Evolutionary conservation across 176 grass and related monocot genomes (phyloP), one percentile per base, ranked within the genome.

Genomic region (Ensete ventricosum): DNA sequence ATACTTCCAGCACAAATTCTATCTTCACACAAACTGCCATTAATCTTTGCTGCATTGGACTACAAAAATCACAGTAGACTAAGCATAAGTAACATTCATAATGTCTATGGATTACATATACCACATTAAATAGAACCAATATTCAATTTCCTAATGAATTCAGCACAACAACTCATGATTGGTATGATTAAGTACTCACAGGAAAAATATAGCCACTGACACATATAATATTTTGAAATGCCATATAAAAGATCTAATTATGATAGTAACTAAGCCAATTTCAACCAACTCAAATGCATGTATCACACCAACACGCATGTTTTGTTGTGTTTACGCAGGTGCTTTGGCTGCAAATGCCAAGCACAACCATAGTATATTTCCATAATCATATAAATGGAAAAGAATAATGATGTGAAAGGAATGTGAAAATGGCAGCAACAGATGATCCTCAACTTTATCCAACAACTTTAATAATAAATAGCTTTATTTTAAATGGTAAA

Each of bases 31-130:
- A 64, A 52, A 24, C 49, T 26, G 17, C 75, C 75, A 50, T 81
- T 98, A 81, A 79, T 69, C 83, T 98, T 93, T 76, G 82, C 81
- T 72, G 95, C 84, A 89, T 91, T 98, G 48, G 84, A 87, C 95
- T 98, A 88, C 68, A 91, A 62, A 78, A 14, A 77, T 22, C 68
- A 22, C 64, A 84, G 81, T 67, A 12, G 64, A 75, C 52, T 17
- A 59, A 74, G 57, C 1, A 43, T 92, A 80, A 92, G 81, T 82
- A 53, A n/a, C 54, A 73, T 69, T 82, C 51, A 80, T 59, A 77
- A 82, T 11, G 43, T 21, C 8, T 19, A 17, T 13, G 13, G 29
- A 74, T 24, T 16, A 26, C 6, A 62, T 29, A 55, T 9, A 17
- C 11, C 29, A 34, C 2, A 70, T 9, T 70, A 20, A 70, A 21